Percentiles rank a stretch among this genome's conserved stretches.
These are phyloP conservation scores for Coprinellus micaceus DNA, from an alignment of 768 basidiomycete species.

Conservation along the genomic window DNA sequence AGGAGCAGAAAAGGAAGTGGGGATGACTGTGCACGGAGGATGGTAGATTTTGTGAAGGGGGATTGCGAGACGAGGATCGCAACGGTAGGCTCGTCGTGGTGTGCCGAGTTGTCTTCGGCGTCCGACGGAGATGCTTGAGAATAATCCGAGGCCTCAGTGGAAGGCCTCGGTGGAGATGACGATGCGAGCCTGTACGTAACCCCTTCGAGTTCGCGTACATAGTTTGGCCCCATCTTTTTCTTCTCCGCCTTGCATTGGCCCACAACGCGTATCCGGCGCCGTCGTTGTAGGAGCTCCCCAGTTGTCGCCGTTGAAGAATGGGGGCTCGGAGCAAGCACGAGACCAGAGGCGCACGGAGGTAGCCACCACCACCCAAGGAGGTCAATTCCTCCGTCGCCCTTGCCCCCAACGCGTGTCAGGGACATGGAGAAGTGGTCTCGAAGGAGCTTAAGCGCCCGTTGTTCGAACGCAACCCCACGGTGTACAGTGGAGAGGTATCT, in stretches of 20 bases:
- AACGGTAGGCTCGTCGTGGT: slow-evolving; percentile 28
- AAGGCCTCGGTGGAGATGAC: not conserved
- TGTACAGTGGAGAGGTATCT: slow-evolving; percentile 49
- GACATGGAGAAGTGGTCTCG: slow-evolving; percentile 74
- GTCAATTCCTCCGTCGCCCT: slow-evolving; percentile 86
- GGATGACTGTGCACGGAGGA: slow-evolving; percentile 70
- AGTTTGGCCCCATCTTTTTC: slow-evolving; percentile 73
- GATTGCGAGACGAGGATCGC: slow-evolving; percentile 81
- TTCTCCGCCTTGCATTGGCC: slow-evolving; percentile 92
- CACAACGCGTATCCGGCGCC: slow-evolving; percentile 67
- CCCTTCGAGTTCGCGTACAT: slow-evolving; percentile 90
- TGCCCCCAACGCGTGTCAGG: slow-evolving; percentile 76
- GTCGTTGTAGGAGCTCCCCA: slow-evolving; percentile 9
- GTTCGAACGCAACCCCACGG: slow-evolving; percentile 73
- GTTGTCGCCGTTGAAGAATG: not conserved
- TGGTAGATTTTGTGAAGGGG: slow-evolving; percentile 66
- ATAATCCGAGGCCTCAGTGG: not conserved
- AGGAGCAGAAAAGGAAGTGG: slow-evolving; percentile 76
- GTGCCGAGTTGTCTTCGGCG: too few species aligned
- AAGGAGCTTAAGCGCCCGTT: slow-evolving; percentile 58
- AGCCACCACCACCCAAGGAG: slow-evolving; percentile 94
- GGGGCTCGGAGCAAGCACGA: not conserved
- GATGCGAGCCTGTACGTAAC: slow-evolving; percentile 55
- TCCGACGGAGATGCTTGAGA: not conserved
- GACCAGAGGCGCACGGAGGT: slow-evolving; percentile 31